Base-by-base conservation (phyloP, 192 early-diverging fungal genomes). In the Coemansia biformis region DNA sequence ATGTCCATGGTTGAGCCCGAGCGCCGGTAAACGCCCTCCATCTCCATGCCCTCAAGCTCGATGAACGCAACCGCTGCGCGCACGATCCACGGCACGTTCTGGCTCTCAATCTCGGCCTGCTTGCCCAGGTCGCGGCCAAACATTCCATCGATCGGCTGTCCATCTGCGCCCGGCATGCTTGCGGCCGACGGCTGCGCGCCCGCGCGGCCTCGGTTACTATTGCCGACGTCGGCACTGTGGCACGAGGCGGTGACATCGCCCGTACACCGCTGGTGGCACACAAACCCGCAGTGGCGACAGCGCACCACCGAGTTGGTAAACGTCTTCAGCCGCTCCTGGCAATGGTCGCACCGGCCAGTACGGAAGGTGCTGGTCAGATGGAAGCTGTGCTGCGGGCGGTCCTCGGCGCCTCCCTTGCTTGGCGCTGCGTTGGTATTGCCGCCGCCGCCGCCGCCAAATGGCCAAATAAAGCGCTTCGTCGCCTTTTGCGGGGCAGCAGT, bases 11-110 rank as follows among this genome's bases (percentile, higher is more conserved):
- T 81, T 46, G 85, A 83, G 4, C 86, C 88, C 0, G 84, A 85
- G 43, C 85, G 82, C 26, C 88, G 87, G 54, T 91, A 91, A 15
- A 91, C 85, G 18, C 88, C 88, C 62, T 91, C 78, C 66, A 75
- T 71, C 11, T 77, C 51, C 77, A 86, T 45, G 59, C 86, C 86
- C 81, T 79, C 38, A 60, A 53, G 43, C 52, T 79, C 88, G 11
- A 90, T 85, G 16, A 83, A 85, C 19, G 59, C 57, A 23, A 90
- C 75, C 34, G 83, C 86, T 38, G 78, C 67, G 18, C 81, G 77
- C 32, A 90, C 79, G 2, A 90, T 52, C 57, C 81, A 77, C 6
- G 88, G 86, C 21, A 91, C 61, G 13, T 39, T 44, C n/a, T 66
- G 64, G 11, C 73, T 76, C 44, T 90, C 86, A 15, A 49, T 21